Evolutionary conservation across 495 filamentous ascomycete genomes (phyloP).

Genomic region (Margaritispora aquatica): DNA sequence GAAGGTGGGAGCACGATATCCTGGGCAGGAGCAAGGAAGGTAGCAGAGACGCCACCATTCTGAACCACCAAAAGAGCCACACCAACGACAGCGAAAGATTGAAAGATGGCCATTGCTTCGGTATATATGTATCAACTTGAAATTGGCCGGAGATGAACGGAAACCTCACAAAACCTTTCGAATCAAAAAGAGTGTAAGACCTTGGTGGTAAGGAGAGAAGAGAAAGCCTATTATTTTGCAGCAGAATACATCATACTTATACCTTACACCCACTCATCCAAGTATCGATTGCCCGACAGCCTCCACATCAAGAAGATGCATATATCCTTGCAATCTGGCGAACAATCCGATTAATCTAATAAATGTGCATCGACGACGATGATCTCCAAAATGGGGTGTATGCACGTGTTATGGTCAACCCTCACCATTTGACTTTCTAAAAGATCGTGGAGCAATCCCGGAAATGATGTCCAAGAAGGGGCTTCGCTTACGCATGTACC

Average conservation of each 20-base stretch:
- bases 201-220: background rate
- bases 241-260: background rate
- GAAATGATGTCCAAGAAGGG: constrained; percentile 6
- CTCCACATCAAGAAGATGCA: background rate
- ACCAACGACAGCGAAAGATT: background rate
- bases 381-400: no score
- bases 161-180: background rate
- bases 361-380: no score
- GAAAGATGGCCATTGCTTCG: constrained; percentile 8
- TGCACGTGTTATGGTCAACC: background rate
- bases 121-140: background rate
- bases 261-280: background rate
- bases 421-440: background rate
- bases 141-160: background rate
- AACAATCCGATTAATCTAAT: background rate
- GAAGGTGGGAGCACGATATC: constrained; percentile 34
- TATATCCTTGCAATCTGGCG: background rate
- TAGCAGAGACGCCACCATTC: background rate
- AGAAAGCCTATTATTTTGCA: background rate
- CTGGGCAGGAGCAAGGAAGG: constrained; percentile 25
- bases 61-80: background rate
- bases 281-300: background rate
- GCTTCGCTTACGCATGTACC: constrained; percentile 1
- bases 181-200: constrained; percentile 1
- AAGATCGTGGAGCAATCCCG: background rate